A percentile compares a stretch with the other conserved stretches of the same genome.
phyloP scores from a whole-genome alignment of 305 asterid genomes.

The Fraxinus xanthoxyloides region DNA sequence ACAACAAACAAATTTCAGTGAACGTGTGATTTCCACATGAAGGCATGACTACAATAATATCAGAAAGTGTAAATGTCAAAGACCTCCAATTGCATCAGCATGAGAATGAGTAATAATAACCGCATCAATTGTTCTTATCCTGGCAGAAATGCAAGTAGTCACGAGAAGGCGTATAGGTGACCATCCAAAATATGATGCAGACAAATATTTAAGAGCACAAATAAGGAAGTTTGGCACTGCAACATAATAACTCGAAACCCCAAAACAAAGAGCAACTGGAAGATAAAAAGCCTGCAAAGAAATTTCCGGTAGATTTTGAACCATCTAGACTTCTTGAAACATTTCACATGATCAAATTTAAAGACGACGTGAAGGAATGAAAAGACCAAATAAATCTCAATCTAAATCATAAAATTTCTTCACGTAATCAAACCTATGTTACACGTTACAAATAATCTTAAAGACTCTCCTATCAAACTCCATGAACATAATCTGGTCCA shows the following conservation, averaged over 20 bases:
- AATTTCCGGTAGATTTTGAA: background rate
- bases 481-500: background rate
- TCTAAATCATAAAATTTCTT: background rate
- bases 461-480: background rate
- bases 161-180: constrained; percentile 37
- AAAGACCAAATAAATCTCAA: constrained; percentile 8
- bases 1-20: constrained; percentile 19
- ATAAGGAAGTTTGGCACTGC: background rate
- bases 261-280: constrained; percentile 3
- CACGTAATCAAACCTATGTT: background rate
- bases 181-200: constrained; percentile 20
- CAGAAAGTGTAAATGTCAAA: constrained; percentile 44
- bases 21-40: background rate
- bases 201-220: constrained; percentile 9
- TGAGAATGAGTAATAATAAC: constrained; percentile 98
- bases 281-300: background rate
- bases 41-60: constrained; percentile 22
- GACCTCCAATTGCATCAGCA: constrained; percentile 99
- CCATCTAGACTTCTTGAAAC: background rate
- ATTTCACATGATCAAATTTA: background rate
- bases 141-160: constrained; percentile 64
- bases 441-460: background rate
- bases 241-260: background rate
- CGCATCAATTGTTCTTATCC: constrained; percentile 94
- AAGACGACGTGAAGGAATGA: background rate